A percentile compares a stretch with the other conserved stretches of the same genome.
These are phyloP conservation scores for Fusarium graminum DNA, from an alignment of 2,329 filamentous ascomycete genomes.

Conservation along the genomic window DNA sequence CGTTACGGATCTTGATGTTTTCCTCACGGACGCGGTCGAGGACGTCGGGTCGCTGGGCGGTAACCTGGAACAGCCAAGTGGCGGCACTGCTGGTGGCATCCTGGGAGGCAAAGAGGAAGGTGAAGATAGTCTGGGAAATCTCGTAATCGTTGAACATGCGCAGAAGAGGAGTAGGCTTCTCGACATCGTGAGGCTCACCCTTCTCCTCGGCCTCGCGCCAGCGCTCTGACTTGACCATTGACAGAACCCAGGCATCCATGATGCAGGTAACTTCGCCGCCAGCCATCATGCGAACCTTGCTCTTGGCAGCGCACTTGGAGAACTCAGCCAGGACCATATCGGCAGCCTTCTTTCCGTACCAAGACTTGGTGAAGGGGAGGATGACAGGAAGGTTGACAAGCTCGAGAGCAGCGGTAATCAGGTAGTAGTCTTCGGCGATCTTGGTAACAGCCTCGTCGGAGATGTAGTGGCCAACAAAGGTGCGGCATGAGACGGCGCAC, in stretches of 20 bases:
- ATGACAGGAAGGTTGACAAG: slow-evolving; percentile 99
- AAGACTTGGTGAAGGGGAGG: slow-evolving; percentile 92
- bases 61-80: slow-evolving; percentile 95
- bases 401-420: slow-evolving; percentile 94
- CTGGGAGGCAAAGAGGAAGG: slow-evolving; percentile 96
- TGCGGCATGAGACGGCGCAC: slow-evolving; percentile 93
- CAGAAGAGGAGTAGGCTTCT: slow-evolving; percentile 86
- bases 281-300: slow-evolving; percentile 90
- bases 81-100: slow-evolving; percentile 94
- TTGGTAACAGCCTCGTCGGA: slow-evolving; percentile 90
- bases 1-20: slow-evolving; percentile 81
- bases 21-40: slow-evolving; percentile 92
- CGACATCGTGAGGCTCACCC: slow-evolving; percentile 76
- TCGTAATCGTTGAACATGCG: slow-evolving; percentile 91
- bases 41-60: slow-evolving; percentile 93
- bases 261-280: slow-evolving; percentile 91
- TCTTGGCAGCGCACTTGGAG: slow-evolving; percentile 90
- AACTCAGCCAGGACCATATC: slow-evolving; percentile 94
- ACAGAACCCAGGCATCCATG: slow-evolving; percentile 93
- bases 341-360: slow-evolving; percentile 96
- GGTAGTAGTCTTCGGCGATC: slow-evolving; percentile 96
- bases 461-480: slow-evolving; percentile 98
- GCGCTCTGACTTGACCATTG: slow-evolving; percentile 85
- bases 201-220: slow-evolving; percentile 84
- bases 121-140: slow-evolving; percentile 93